Conservation (phyloP, 2,329 filamentous ascomycete species). For the Trichoderma sp. region DNA sequence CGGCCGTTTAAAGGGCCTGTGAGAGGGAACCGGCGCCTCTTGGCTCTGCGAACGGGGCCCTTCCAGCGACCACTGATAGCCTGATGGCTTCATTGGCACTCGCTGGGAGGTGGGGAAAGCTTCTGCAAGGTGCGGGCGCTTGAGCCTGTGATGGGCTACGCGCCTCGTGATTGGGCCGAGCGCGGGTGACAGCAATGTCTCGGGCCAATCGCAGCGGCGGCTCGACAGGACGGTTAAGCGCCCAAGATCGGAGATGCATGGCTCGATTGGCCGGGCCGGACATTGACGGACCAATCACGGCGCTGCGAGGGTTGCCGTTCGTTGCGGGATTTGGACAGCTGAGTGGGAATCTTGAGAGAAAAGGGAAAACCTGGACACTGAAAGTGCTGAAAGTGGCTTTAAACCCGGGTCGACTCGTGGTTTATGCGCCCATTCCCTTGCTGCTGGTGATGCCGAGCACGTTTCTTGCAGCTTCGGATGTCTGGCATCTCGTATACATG, state of each 20-base stretch:
- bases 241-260: slow-evolving; percentile 27
- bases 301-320: not conserved
- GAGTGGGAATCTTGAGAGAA: not conserved
- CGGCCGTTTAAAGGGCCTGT: not conserved
- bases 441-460: not conserved
- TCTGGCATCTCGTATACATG: not conserved
- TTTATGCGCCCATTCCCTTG: not conserved
- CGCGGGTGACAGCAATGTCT: slow-evolving; percentile 6
- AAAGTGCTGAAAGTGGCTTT: not conserved
- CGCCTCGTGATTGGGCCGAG: slow-evolving; percentile 1
- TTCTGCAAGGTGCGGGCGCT: slow-evolving; percentile 17
- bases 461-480: not conserved
- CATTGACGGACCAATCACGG: slow-evolving; percentile 29
- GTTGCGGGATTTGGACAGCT: not conserved
- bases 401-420: not conserved
- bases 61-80: not conserved
- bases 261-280: slow-evolving; percentile 29
- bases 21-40: slow-evolving; percentile 8
- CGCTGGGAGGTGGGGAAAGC: slow-evolving; percentile 7
- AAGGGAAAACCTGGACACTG: not conserved
- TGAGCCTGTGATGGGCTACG: not conserved
- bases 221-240: slow-evolving; percentile 30
- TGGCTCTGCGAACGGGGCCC: not conserved
- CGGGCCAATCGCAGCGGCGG: slow-evolving; percentile 29
- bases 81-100: not conserved